These are phyloP conservation scores for Pezicula rhizophila DNA, from an alignment of 2,329 filamentous ascomycete genomes.

Conservation along the genomic window DNA sequence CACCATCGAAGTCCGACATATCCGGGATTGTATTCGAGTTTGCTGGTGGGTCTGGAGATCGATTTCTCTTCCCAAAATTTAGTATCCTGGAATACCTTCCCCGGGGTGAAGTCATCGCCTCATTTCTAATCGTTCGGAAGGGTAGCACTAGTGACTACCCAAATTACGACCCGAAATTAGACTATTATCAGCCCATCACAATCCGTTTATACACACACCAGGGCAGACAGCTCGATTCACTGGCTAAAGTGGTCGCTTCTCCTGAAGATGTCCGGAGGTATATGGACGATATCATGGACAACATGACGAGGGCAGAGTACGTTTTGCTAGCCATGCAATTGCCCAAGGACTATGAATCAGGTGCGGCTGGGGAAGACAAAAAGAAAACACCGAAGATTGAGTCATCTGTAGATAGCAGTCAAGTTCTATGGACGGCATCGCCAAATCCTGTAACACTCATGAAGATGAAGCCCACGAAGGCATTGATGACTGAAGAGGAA, in stretches of 20 bases:
- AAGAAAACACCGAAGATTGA: conserved; percentile 9
- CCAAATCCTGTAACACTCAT: not conserved
- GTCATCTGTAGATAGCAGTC: conserved; percentile 9
- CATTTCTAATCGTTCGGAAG: conserved; percentile 71
- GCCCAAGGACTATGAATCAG: conserved; percentile 36
- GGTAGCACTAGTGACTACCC: conserved; percentile 58
- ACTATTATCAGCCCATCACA: conserved; percentile 73
- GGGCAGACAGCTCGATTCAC: conserved; percentile 52
- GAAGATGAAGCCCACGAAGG: conserved; percentile 17
- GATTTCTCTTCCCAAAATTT: conserved; percentile 73
- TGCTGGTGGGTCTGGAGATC: conserved; percentile 59
- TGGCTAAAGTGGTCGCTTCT: conserved; percentile 56
- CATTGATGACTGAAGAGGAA: conserved; percentile 32
- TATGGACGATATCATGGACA: conserved; percentile 66
- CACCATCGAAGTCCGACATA: conserved; percentile 51
- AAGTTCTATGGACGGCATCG: conserved; percentile 31
- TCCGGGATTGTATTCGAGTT: conserved; percentile 67
- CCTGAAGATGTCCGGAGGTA: conserved; percentile 58
- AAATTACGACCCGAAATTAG: conserved; percentile 53
- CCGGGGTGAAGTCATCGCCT: conserved; percentile 59
- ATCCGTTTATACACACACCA: conserved; percentile 51
- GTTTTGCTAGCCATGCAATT: conserved; percentile 62
- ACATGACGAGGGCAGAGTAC: conserved; percentile 63
- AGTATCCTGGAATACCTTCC: conserved; percentile 67
- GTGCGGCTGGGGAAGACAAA: conserved; percentile 7